Conservation (phyloP, 352 stramenopile species). For the Globisporangium recalcitrans region DNA sequence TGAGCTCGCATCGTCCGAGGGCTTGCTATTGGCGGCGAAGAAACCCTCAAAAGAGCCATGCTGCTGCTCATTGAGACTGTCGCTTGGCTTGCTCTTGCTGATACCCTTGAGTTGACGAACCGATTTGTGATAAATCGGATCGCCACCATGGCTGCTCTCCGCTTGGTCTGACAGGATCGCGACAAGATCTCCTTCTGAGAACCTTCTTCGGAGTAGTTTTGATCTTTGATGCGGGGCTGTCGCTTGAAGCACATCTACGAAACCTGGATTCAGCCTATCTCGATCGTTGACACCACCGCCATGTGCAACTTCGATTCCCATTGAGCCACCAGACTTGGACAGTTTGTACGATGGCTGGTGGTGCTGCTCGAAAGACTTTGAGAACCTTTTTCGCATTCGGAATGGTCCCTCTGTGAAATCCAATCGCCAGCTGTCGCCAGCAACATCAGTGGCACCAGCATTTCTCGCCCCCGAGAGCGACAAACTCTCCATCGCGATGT, state of each 20-base stretch:
- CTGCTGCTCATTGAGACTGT: constrained; percentile 7
- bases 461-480: neutral
- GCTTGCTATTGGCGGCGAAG: neutral
- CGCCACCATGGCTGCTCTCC: neutral
- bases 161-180: neutral
- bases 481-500: neutral
- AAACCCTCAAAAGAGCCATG: constrained; percentile 9
- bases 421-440: constrained; percentile 25
- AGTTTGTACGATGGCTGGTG: neutral
- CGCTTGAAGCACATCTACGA: neutral
- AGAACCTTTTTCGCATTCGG: constrained; percentile 59
- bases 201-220: constrained; percentile 1
- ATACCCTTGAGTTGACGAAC: neutral
- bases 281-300: neutral
- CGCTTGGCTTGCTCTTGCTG: constrained; percentile 2
- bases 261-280: neutral
- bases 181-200: constrained; percentile 13
- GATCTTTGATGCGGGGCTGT: neutral
- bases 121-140: neutral
- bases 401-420: constrained; percentile 67
- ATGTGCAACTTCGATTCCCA: too few species aligned
- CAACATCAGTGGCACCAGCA: neutral
- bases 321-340: neutral
- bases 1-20: neutral
- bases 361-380: constrained; percentile 2